Percentiles rank a stretch among this genome's conserved stretches.
Evolutionary conservation across 441 rosid species (phyloP).

Genomic region (Populus trichocarpa): DNA sequence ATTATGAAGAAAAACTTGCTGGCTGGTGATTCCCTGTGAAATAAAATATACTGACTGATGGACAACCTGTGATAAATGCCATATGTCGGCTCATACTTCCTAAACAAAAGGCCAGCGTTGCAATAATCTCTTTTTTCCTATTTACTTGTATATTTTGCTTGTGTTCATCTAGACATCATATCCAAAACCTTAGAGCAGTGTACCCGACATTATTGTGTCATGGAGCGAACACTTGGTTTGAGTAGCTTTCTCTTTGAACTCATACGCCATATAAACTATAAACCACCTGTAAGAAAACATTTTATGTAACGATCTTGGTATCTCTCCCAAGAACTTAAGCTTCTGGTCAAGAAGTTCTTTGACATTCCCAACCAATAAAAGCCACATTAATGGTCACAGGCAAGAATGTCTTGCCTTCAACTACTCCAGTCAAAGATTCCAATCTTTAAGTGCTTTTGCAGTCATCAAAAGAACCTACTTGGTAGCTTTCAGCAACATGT

Average conservation of each 20-base stretch:
- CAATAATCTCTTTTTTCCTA: not conserved
- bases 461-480: too few relatives aligned
- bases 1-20: not conserved
- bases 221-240: not conserved
- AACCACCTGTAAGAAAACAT: not conserved
- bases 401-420: too few relatives aligned
- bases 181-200: not conserved
- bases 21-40: conserved; percentile 1
- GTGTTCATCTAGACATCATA: not conserved
- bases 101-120: not conserved
- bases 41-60: not conserved
- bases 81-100: not conserved
- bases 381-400: too few relatives aligned
- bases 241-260: not conserved
- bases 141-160: not conserved
- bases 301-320: too few relatives aligned
- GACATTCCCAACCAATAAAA: too few relatives aligned
- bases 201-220: not conserved
- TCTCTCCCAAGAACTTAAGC: not conserved
- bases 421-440: too few relatives aligned
- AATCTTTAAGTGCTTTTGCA: too few relatives aligned
- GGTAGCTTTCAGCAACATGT: too few relatives aligned
- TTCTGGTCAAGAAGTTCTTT: too few relatives aligned
- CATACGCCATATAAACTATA: not conserved
- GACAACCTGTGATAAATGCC: not conserved